Conservation (phyloP, 148 eudicot genomes). For the Silene latifolia region DNA sequence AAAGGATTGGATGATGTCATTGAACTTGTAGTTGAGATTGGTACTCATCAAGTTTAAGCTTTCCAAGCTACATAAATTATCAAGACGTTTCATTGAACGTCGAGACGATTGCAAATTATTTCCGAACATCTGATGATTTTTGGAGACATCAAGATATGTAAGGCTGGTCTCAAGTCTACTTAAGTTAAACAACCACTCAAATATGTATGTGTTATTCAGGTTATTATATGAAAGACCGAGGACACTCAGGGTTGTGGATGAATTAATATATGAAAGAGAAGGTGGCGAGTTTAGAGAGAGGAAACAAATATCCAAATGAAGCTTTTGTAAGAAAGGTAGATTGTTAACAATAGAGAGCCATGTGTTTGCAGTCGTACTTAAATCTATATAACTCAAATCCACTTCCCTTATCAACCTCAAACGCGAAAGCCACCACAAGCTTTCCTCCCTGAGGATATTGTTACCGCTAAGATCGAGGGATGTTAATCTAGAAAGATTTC, state of each 20-base stretch:
- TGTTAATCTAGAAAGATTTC: conserved; percentile 12
- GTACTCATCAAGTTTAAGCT: background rate
- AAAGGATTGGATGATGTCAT: conserved; percentile 7
- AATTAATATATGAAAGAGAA: conserved; percentile 9
- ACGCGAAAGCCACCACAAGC: conserved; percentile 3
- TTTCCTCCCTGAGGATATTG: background rate
- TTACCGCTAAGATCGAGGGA: conserved; percentile 14
- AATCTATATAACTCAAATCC: background rate
- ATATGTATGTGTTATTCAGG: conserved; percentile 14
- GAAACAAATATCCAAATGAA: background rate
- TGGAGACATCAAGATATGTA: conserved; percentile 17
- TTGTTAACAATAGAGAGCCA: conserved; percentile 9
- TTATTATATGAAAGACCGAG: background rate
- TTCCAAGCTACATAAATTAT: conserved; percentile 7
- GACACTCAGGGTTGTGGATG: conserved; percentile 10
- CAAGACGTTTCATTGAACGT: conserved; percentile 1
- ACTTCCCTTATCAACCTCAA: background rate
- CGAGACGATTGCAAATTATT: background rate
- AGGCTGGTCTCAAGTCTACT: conserved; percentile 10
- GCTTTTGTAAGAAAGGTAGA: conserved; percentile 11
- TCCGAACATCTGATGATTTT: conserved; percentile 2
- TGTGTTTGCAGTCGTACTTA: background rate
- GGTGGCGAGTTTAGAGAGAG: background rate
- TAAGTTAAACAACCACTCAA: conserved; percentile 19
- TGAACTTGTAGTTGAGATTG: background rate